phyloP scores from a whole-genome alignment of 225 moss, liverwort and hornwort species.

The Thuidium tamariscinum region DNA sequence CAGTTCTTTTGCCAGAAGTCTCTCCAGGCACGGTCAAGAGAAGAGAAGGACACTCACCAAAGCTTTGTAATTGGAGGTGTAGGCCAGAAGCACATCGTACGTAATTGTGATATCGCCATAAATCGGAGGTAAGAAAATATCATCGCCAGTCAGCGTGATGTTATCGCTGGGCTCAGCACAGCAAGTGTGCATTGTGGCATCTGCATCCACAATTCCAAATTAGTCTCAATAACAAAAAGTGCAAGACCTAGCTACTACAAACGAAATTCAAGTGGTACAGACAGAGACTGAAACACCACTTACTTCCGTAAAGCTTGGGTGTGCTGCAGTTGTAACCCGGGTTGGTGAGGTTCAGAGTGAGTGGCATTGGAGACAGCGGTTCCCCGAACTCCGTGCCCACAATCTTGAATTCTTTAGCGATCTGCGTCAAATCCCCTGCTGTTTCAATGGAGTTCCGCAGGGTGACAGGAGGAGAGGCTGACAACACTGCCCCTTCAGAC shows the following conservation, averaged over 20 bases:
- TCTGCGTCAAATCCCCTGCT: slow-evolving; percentile 47
- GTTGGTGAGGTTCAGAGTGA: slow-evolving; percentile 38
- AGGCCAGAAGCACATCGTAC: slow-evolving; percentile 44
- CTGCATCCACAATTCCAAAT: slow-evolving; percentile 10
- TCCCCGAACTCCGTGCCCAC: slow-evolving; percentile 71
- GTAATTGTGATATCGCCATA: slow-evolving; percentile 53
- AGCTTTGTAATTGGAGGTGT: slow-evolving; percentile 33
- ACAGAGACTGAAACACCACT: neutral
- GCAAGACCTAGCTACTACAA: neutral
- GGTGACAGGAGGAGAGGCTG: slow-evolving; percentile 17
- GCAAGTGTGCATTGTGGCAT: slow-evolving; percentile 53
- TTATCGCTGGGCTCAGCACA: slow-evolving; percentile 49
- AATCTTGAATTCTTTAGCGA: slow-evolving; percentile 20
- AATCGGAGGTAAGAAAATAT: slow-evolving; percentile 16
- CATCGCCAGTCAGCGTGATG: neutral
- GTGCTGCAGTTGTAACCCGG: slow-evolving; percentile 33
- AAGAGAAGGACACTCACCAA: neutral
- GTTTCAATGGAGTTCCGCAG: slow-evolving; percentile 60
- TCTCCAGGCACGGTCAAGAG: neutral
- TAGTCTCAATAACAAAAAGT: neutral
- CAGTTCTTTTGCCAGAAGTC: neutral
- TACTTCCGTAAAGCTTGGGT: slow-evolving; percentile 29
- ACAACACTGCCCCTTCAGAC: slow-evolving; percentile 30
- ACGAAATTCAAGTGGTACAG: neutral
- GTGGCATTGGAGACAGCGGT: slow-evolving; percentile 30